These are phyloP conservation scores for Asterophora lycoperdoides DNA, from an alignment of 768 basidiomycete genomes.

Conservation along the genomic window DNA sequence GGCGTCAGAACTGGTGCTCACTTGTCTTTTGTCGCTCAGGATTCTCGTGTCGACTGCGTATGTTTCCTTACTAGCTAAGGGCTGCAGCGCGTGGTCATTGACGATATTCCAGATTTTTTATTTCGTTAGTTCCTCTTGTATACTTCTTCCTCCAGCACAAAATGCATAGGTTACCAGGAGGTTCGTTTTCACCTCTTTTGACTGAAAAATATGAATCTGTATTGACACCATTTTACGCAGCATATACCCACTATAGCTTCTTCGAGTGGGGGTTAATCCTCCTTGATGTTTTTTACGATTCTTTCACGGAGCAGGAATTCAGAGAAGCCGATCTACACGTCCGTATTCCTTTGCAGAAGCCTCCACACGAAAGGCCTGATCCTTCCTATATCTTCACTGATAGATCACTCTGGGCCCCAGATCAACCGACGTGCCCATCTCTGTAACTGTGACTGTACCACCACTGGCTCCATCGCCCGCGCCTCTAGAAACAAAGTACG, in stretches of 20 bases:
- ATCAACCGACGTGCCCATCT: too few relatives aligned
- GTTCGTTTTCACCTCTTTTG: conserved; percentile 33
- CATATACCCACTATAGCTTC: conserved; percentile 82
- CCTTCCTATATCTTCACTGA: background rate
- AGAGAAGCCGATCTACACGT: conserved; percentile 50
- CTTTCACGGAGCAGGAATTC: conserved; percentile 60
- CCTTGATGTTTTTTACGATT: conserved; percentile 70
- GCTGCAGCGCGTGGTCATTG: background rate
- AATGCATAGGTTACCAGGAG: conserved; percentile 71
- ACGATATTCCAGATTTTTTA: conserved; percentile 55
- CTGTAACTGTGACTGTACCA: too few relatives aligned
- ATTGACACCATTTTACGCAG: conserved; percentile 30
- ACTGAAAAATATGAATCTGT: background rate
- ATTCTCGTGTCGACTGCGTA: conserved; percentile 50
- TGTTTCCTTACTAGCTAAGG: conserved; percentile 15
- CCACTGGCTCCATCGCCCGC: too few relatives aligned
- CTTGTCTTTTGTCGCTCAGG: conserved; percentile 28
- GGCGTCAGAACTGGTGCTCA: background rate
- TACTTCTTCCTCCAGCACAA: conserved; percentile 89
- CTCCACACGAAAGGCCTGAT: background rate
- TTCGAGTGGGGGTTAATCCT: conserved; percentile 85
- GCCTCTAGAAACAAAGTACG: too few relatives aligned
- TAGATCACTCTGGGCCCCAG: conserved; percentile 23
- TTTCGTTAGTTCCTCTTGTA: conserved; percentile 63
- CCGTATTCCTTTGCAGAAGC: conserved; percentile 10